These are phyloP conservation scores for Cytospora paraplurivora DNA, from an alignment of 2,329 filamentous ascomycete genomes.

Conservation along the genomic window DNA sequence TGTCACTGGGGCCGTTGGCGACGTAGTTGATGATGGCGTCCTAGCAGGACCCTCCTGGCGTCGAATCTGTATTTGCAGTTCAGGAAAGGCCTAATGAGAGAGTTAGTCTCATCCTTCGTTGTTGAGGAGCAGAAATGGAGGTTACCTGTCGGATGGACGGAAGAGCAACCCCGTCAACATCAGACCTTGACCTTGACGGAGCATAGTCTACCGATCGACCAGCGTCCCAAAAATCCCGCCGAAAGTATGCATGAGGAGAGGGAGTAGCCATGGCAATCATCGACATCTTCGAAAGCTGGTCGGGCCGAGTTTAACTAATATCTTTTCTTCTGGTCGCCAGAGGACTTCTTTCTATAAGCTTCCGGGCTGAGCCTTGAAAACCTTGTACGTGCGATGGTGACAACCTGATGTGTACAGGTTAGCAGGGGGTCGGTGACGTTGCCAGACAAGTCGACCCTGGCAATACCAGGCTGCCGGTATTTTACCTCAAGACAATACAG, in stretches of 20 bases:
- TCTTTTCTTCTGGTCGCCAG: slow-evolving; percentile 36
- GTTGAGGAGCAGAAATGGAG: neutral
- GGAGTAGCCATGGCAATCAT: slow-evolving; percentile 51
- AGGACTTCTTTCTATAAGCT: slow-evolving; percentile 47
- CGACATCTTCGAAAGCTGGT: slow-evolving; percentile 48
- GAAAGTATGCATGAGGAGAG: slow-evolving; percentile 45
- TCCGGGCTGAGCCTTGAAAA: neutral
- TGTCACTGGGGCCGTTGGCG: slow-evolving; percentile 38
- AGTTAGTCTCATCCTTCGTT: slow-evolving; percentile 28
- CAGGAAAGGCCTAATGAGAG: slow-evolving; percentile 46
- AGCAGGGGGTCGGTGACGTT: slow-evolving; percentile 21
- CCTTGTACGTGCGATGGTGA: slow-evolving; percentile 9
- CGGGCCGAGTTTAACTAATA: slow-evolving; percentile 34
- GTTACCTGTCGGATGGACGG: slow-evolving; percentile 57
- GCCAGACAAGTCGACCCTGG: slow-evolving; percentile 5
- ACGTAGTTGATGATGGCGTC: slow-evolving; percentile 39
- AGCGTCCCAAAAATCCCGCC: slow-evolving; percentile 45
- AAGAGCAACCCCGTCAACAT: slow-evolving; percentile 47
- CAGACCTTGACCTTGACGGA: slow-evolving; percentile 40
- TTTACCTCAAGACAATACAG: slow-evolving; percentile 24
- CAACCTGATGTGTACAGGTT: no score
- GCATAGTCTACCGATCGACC: slow-evolving; percentile 39
- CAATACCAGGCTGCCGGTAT: slow-evolving; percentile 14
- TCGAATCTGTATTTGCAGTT: slow-evolving; percentile 43
- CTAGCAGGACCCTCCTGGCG: slow-evolving; percentile 39